Base-by-base conservation (phyloP, 1,284 basidiomycete genomes). In the Termitomyces sp. region DNA sequence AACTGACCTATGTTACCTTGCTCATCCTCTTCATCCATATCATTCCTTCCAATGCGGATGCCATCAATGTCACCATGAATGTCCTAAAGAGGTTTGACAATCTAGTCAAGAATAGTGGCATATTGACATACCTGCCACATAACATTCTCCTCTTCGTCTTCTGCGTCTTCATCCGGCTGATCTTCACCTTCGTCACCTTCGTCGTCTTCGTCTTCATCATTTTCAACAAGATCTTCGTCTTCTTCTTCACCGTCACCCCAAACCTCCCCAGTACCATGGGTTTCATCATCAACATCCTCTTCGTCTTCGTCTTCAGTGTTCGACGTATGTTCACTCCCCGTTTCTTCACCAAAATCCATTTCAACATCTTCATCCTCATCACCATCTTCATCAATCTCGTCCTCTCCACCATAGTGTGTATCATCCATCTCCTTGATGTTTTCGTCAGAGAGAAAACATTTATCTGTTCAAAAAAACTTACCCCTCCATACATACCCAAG, bases 401-500 rank as follows among this genome's bases (percentile, higher is more conserved):
- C 88, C 50, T 88, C 88, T 39, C 87, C 88, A 21, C 79, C 77
- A 52, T 81, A 88, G 53, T 83, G 77, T 11, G 77, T 77, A 58
- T 88, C 88, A 56, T 90, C 90, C 86, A 91, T 91, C 65, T 91
- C 88, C 90, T 92, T 57, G 16, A 16, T 6, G n/a, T 41, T 41
- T 38, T 13, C 14, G 31, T 41, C 34, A 47, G 39, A 55, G 39
- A 55, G 49, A 54, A 24, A 38, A 30, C 52, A 46, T 59, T 35
- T 56, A 56, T 35, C 34, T n/a, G 13, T 5, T 41, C n/a, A 49
- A 46, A 16, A 46, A 33, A 40, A 78, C 88, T 72, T 73, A 91
- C 88, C 38, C 89, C 92, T 62, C 84, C 86, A 65, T 88, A 92
- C 93, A 99, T 95, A 61, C 96, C 97, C 37, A 99, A 79, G 5